Percentiles rank a stretch among this genome's conserved stretches.
Conservation (phyloP, 1,284 basidiomycete species). For the Ustilago loliicola region DNA sequence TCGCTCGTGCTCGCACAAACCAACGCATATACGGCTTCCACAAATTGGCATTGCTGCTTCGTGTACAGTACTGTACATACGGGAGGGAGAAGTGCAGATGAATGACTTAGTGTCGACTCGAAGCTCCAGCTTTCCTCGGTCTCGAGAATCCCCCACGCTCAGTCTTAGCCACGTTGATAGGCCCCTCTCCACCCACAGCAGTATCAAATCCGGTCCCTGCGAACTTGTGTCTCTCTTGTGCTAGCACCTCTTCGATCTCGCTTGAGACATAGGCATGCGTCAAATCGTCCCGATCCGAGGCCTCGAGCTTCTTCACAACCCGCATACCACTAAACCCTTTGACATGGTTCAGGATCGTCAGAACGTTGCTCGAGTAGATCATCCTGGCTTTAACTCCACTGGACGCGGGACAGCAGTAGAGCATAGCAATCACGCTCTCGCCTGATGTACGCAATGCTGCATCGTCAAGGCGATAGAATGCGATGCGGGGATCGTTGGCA, state of each 20-base stretch:
- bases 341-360: constrained; percentile 50
- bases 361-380: constrained; percentile 60
- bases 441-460: constrained; percentile 25
- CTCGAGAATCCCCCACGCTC: constrained; percentile 32
- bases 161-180: constrained; percentile 17
- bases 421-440: constrained; percentile 56
- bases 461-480: constrained; percentile 54
- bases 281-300: constrained; percentile 39
- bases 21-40: neutral
- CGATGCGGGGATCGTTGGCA: constrained; percentile 49
- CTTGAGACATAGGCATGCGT: constrained; percentile 30
- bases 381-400: constrained; percentile 58
- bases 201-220: constrained; percentile 35
- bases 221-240: constrained; percentile 43
- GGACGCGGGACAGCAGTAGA: constrained; percentile 59
- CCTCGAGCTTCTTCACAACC: constrained; percentile 55
- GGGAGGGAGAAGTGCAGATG: neutral
- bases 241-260: constrained; percentile 42
- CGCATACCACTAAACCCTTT: constrained; percentile 52
- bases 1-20: neutral
- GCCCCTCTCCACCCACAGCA: constrained; percentile 12
- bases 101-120: constrained; percentile 23
- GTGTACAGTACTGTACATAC: neutral
- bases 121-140: constrained; percentile 44
- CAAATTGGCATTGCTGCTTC: neutral